These are phyloP conservation scores for Cantharellus cinnabarinus DNA, from an alignment of 768 basidiomycete species.

Conservation along the genomic window DNA sequence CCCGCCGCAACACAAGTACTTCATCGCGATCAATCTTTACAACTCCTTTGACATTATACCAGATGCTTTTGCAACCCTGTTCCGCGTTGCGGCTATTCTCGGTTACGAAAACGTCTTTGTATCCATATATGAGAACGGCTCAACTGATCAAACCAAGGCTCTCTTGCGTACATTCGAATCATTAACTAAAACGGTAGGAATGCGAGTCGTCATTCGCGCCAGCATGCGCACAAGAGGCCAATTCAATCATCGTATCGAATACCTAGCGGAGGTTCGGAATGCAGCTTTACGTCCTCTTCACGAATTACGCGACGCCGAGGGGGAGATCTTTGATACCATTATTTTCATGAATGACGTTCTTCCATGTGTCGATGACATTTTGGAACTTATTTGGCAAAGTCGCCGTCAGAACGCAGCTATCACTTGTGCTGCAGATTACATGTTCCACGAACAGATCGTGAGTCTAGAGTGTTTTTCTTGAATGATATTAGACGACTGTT, in stretches of 20 bases:
- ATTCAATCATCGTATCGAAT: constrained; percentile 99
- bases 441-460: constrained; percentile 92
- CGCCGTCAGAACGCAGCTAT: constrained; percentile 89
- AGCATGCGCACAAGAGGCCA: constrained; percentile 83
- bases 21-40: constrained; percentile 98
- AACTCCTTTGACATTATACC: constrained; percentile 99
- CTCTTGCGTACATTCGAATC: constrained; percentile 89
- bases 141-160: constrained; percentile 96
- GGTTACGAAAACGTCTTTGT: constrained; percentile 98
- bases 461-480: constrained; percentile 13
- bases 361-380: constrained; percentile 90
- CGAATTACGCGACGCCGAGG: constrained; percentile 77
- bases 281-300: constrained; percentile 89
- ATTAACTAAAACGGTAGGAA: constrained; percentile 69
- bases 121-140: constrained; percentile 98
- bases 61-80: constrained; percentile 90
- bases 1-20: constrained; percentile 67
- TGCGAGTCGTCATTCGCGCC: constrained; percentile 84
- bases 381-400: constrained; percentile 95
- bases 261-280: constrained; percentile 99
- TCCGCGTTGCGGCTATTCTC: constrained; percentile 75
- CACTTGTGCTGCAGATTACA: constrained; percentile 96
- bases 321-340: constrained; percentile 90
- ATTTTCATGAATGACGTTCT: constrained; percentile 99
- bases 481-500: neutral